Conservation (phyloP, 495 filamentous ascomycete species). For the Aspergillus saccharolyticus region DNA sequence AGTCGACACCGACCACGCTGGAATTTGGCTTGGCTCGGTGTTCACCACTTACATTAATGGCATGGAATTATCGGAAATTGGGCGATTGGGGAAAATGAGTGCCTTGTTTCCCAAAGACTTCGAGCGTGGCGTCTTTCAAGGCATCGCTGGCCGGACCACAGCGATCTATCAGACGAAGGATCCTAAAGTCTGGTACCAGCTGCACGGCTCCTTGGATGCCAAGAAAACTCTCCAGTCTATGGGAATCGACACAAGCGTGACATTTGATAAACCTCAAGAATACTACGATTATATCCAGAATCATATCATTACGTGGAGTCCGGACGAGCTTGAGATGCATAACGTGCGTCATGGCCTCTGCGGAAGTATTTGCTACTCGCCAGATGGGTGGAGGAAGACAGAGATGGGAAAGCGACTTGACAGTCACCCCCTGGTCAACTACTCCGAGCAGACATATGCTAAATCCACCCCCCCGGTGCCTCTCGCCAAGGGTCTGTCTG, state of each 20-base stretch:
- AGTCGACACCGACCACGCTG: conserved; percentile 28
- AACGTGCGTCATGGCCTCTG: conserved; percentile 27
- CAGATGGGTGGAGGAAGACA: conserved; percentile 29
- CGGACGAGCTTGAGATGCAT: conserved; percentile 34
- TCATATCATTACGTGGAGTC: conserved; percentile 23
- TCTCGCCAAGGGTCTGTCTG: background rate
- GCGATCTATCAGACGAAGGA: conserved; percentile 28
- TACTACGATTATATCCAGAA: conserved; percentile 24
- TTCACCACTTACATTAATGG: conserved; percentile 20
- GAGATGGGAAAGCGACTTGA: conserved; percentile 24
- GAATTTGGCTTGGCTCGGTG: conserved; percentile 24
- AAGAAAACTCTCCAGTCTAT: conserved; percentile 18
- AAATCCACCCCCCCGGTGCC: conserved; percentile 17
- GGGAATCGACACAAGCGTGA: conserved; percentile 22
- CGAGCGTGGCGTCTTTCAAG: conserved; percentile 21
- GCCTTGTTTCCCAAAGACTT: conserved; percentile 18
- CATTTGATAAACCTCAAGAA: no score
- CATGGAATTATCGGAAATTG: conserved; percentile 13
- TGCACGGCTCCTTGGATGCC: conserved; percentile 30
- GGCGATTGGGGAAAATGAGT: conserved; percentile 10
- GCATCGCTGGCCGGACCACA: conserved; percentile 18
- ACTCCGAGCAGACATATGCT: conserved; percentile 19
- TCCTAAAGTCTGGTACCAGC: conserved; percentile 27
- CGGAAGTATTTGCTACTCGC: conserved; percentile 31
- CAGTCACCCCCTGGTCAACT: conserved; percentile 22